phyloP scores from a whole-genome alignment of 352 stramenopile genomes.

The Chrysophaeum taylorii region DNA sequence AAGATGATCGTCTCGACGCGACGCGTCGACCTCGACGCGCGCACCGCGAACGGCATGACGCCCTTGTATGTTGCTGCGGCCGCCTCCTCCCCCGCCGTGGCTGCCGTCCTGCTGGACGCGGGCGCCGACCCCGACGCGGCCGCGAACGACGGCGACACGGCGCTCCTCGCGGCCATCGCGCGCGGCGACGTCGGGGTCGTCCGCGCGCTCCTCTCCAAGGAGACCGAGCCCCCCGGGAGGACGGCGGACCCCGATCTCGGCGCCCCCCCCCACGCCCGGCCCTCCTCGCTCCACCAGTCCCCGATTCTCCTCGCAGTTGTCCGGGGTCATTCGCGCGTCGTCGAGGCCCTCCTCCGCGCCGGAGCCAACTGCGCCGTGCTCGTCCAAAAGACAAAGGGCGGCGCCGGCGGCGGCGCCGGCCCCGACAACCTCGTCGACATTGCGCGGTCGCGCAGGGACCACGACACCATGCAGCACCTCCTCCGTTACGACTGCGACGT shows the following conservation, averaged over 20 bases:
- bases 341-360: background rate
- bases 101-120: background rate
- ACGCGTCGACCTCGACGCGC: conserved; percentile 23
- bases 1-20: background rate
- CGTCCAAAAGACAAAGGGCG: background rate
- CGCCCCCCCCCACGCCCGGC: too few relatives aligned
- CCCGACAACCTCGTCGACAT: conserved; percentile 6
- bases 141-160: background rate
- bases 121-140: background rate
- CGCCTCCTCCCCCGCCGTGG: background rate
- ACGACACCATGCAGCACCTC: background rate
- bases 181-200: background rate
- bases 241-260: background rate
- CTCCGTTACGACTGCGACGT: background rate
- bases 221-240: background rate
- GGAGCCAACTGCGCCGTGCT: background rate
- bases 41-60: background rate
- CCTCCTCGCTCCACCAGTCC: background rate
- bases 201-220: background rate
- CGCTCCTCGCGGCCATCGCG: background rate
- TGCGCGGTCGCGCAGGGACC: background rate
- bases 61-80: conserved; percentile 17
- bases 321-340: background rate
- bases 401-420: background rate
- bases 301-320: background rate